Base-by-base conservation (phyloP, 495 filamentous ascomycete genomes). In the Penicillium canescens region DNA sequence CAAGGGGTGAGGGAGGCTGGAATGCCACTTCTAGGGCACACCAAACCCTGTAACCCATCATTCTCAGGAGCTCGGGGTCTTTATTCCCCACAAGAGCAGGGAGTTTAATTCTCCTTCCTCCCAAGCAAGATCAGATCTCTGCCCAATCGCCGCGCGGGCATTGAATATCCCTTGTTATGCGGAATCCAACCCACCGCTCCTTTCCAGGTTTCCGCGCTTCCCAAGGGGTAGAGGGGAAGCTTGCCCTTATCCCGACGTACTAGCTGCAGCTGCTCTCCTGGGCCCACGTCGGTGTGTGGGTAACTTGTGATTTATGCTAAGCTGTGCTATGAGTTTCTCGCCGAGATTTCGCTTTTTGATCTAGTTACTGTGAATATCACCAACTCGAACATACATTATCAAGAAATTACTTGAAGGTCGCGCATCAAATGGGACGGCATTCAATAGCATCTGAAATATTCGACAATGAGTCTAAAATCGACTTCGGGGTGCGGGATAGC, bases 381-480 rank as follows among this genome's bases (percentile, higher is more conserved):
- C 28, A 0, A 4, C 28, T 2, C 4, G 7, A 31, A 31, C 28
- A 8, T 10, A 10, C 2, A 2, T 31, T 31, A 8, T 7, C 28
- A 7, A 31, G 28, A 9, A 0, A 31, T 26, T 31, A 31, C 28
- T 31, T 31, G 2, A 7, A 6, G 7, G 3, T 31, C 9, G 28
- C 9, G 28, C 35, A 12, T 24, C 59, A 55, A 63, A 66, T 66
- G 63, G 60, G 63, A 46, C 57, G 28, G 4, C 41, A 43, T 5
- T 43, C 47, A 2, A 44, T 54, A 18, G 40, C 35, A 1, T 43
- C 24, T 40, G 55, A 59, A 20, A 52, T 43, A 3, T 64, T 57
- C 33, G 57, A 46, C 44, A 34, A 55, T 52, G 60, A 65, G 34
- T 39, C 59, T 6, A 61, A 58, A 46, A 50, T 44, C 16, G 44